Evolutionary conservation across 2,329 filamentous ascomycete species (phyloP).

Genomic region (Phaeosphaeriaceae sp.): DNA sequence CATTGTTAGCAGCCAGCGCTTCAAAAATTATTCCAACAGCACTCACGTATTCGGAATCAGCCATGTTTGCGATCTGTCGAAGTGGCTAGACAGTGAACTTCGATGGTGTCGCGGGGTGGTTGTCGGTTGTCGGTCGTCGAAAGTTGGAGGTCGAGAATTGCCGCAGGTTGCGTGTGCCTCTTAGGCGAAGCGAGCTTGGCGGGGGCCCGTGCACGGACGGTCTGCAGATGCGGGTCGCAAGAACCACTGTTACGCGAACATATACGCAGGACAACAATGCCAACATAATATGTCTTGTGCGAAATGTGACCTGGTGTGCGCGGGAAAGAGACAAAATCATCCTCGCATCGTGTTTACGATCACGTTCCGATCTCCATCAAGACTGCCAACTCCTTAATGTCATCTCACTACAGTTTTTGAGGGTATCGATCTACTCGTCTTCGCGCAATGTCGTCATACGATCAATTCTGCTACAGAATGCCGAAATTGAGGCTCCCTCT

Average conservation of each 20-base stretch:
- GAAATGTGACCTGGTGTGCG: too few relatives aligned
- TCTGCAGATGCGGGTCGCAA: background rate
- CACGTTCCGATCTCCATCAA: background rate
- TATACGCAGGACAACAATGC: background rate
- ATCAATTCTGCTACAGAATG: background rate
- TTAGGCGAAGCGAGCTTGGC: background rate
- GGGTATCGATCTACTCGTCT: background rate
- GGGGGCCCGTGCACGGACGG: background rate
- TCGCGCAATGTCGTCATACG: background rate
- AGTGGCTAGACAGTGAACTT: slow-evolving; percentile 53
- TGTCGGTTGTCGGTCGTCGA: slow-evolving; percentile 23
- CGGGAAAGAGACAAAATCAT: too few relatives aligned
- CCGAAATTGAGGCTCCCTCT: background rate
- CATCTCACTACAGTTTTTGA: background rate
- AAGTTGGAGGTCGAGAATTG: slow-evolving; percentile 11
- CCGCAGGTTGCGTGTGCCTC: background rate
- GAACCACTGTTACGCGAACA: background rate
- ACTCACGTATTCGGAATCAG: slow-evolving; percentile 89
- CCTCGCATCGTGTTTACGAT: too few relatives aligned
- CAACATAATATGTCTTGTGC: background rate
- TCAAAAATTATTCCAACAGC: slow-evolving; percentile 22
- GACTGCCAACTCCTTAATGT: background rate
- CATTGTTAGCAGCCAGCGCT: slow-evolving; percentile 29
- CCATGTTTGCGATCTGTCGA: slow-evolving; percentile 73
- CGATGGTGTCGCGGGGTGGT: slow-evolving; percentile 43